These are phyloP conservation scores for Elsinoe australis DNA, from an alignment of 2,329 filamentous ascomycete genomes.

Conservation along the genomic window DNA sequence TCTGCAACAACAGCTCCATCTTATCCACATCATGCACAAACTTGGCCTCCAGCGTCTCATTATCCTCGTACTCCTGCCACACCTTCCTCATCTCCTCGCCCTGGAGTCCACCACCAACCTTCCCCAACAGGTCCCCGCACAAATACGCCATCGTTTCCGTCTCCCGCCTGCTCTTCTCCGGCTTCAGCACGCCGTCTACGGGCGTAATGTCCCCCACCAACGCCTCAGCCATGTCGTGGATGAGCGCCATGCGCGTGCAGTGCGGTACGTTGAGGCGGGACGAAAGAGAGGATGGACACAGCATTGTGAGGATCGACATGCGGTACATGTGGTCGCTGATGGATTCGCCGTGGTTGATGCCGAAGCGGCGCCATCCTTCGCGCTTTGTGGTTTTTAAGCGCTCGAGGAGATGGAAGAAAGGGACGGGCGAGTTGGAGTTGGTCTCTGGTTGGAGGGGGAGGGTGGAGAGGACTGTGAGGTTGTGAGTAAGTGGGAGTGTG, in stretches of 20 bases:
- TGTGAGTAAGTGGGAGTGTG: constrained; percentile 23
- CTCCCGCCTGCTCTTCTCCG: constrained; percentile 84
- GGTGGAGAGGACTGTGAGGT: constrained; percentile 51
- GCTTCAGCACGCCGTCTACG: constrained; percentile 74
- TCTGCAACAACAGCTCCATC: constrained; percentile 88
- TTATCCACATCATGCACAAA: constrained; percentile 98
- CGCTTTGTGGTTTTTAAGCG: constrained; percentile 93
- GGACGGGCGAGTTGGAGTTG: constrained; percentile 63
- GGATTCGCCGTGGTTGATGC: constrained; percentile 69
- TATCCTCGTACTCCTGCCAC: constrained; percentile 95
- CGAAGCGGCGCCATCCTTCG: constrained; percentile 90
- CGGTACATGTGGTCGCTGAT: constrained; percentile 99
- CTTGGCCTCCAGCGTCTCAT: constrained; percentile 69
- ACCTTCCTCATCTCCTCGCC: constrained; percentile 66
- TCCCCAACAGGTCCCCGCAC: constrained; percentile 61
- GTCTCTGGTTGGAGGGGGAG: constrained; percentile 53
- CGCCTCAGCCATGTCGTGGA: constrained; percentile 96
- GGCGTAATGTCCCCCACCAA: constrained; percentile 96
- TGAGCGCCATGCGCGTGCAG: constrained; percentile 90
- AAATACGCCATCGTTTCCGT: constrained; percentile 88
- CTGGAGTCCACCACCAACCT: constrained; percentile 61
- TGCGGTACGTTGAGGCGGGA: constrained; percentile 65
- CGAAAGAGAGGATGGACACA: constrained; percentile 69
- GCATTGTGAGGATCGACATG: constrained; percentile 94
- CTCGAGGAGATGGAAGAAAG: constrained; percentile 92